These are phyloP conservation scores for Scheffersomyces lignosus DNA, from an alignment of 805 yeast genomes.

Conservation along the genomic window DNA sequence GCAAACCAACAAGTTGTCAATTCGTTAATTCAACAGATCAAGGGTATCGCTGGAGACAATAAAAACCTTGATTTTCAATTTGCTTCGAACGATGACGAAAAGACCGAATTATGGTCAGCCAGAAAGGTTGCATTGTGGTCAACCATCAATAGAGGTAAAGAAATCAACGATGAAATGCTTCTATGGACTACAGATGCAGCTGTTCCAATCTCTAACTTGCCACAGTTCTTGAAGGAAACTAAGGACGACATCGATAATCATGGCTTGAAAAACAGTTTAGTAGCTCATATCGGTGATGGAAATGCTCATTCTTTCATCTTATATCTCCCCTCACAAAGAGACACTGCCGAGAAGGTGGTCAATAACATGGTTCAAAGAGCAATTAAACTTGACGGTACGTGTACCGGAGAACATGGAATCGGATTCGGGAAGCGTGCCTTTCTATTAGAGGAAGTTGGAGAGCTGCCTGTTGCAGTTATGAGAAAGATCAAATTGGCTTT, in stretches of 20 bases:
- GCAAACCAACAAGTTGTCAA: conserved; percentile 21
- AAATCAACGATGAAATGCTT: conserved; percentile 41
- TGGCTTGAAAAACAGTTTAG: conserved; percentile 56
- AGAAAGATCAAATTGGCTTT: conserved; percentile 18
- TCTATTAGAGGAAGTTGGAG: conserved; percentile 20
- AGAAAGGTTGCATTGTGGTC: conserved; percentile 34
- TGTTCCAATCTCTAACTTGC: conserved; percentile 70
- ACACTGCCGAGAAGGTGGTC: conserved; percentile 15
- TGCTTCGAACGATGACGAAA: conserved; percentile 15
- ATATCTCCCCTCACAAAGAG: conserved; percentile 32
- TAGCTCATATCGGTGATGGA: conserved; percentile 86
- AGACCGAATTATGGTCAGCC: conserved; percentile 22
- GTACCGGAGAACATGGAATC: conserved; percentile 26
- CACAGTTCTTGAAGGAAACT: conserved; percentile 61
- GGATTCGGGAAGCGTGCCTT: conserved; percentile 23
- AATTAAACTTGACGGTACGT: conserved; percentile 19
- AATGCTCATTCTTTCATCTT: conserved; percentile 71
- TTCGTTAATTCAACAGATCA: conserved; percentile 42
- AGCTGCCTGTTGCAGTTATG: conserved; percentile 20
- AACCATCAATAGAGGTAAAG: conserved; percentile 35
- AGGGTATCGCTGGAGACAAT: conserved; percentile 18
- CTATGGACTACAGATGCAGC: conserved; percentile 82
- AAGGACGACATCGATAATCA: conserved; percentile 56
- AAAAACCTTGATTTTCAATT: conserved; percentile 13
- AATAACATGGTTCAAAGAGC: conserved; percentile 23